Percentiles rank a stretch among this genome's conserved stretches.
Conservation (phyloP, 2,329 filamentous ascomycete species). For the Lojkania enalia region DNA sequence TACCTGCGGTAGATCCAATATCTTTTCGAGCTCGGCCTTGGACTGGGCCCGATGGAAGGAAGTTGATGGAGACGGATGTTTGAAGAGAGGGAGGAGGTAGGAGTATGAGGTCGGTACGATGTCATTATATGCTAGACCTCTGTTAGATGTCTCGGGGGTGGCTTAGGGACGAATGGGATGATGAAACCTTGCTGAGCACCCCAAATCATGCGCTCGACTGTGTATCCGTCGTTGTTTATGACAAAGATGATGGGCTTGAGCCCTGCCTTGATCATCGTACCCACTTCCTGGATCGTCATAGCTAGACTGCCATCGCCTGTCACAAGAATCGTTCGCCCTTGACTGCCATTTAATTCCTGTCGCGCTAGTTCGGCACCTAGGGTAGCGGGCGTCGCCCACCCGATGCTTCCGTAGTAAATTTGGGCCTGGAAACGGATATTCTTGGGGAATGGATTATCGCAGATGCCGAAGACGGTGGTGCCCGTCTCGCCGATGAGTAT, state of each 20-base stretch:
- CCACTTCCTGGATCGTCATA: conserved; percentile 68
- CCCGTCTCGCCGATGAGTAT: conserved; percentile 49
- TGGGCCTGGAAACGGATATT: conserved; percentile 42
- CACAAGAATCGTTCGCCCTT: conserved; percentile 56
- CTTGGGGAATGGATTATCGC: conserved; percentile 36
- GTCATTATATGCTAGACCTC: conserved; percentile 42
- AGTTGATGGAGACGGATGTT: conserved; percentile 32
- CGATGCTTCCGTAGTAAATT: conserved; percentile 51
- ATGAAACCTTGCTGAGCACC: conserved; percentile 43
- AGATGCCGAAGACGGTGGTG: conserved; percentile 46
- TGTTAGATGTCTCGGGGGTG: background rate
- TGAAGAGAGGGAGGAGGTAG: conserved; percentile 47
- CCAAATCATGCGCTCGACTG: conserved; percentile 53
- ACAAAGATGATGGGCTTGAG: conserved; percentile 46
- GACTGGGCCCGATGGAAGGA: conserved; percentile 45
- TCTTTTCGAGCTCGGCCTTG: conserved; percentile 43
- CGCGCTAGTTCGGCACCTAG: conserved; percentile 54
- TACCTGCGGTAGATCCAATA: conserved; percentile 37
- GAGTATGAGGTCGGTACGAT: conserved; percentile 46
- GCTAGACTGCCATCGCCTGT: conserved; percentile 68
- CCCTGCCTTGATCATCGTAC: conserved; percentile 59
- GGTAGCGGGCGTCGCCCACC: conserved; percentile 48
- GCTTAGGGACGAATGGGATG: background rate
- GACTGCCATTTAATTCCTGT: conserved; percentile 45
- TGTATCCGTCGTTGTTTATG: conserved; percentile 54